These are phyloP conservation scores for Xylaria cubensis DNA, from an alignment of 495 filamentous ascomycete species.

Conservation along the genomic window DNA sequence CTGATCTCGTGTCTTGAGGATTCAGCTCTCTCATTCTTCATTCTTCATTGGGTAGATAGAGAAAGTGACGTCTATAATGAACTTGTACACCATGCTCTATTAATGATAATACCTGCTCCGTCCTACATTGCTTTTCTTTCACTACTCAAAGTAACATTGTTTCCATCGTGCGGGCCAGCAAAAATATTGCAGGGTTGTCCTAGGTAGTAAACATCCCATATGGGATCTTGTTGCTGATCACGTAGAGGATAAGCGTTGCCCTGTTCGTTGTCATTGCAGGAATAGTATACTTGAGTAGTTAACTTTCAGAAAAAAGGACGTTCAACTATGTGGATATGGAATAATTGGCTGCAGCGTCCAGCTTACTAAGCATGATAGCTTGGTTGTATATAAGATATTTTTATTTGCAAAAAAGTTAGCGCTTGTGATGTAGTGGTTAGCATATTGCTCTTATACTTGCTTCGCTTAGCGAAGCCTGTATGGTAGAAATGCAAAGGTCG, in stretches of 20 bases:
- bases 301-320: not conserved
- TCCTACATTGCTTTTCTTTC: not conserved
- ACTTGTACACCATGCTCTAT: not conserved
- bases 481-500: constrained; percentile 27
- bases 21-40: not conserved
- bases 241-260: not conserved
- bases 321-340: not conserved
- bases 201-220: not conserved
- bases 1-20: not conserved
- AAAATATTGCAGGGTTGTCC: not conserved
- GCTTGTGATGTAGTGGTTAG: constrained; percentile 26
- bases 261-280: not conserved
- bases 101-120: not conserved
- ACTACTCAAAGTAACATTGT: not conserved
- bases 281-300: not conserved
- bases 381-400: not conserved
- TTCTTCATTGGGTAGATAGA: not conserved
- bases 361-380: not conserved
- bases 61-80: no score
- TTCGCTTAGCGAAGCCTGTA: constrained; percentile 14
- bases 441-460: constrained; percentile 27
- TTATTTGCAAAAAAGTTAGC: not conserved
- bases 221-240: not conserved
- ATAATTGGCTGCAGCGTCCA: not conserved
- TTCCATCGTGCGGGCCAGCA: no score